Evolutionary conservation across 2,329 filamentous ascomycete genomes (phyloP), one percentile per base, ranked within the genome.

Genomic region (Aspergillus tubingensis): DNA sequence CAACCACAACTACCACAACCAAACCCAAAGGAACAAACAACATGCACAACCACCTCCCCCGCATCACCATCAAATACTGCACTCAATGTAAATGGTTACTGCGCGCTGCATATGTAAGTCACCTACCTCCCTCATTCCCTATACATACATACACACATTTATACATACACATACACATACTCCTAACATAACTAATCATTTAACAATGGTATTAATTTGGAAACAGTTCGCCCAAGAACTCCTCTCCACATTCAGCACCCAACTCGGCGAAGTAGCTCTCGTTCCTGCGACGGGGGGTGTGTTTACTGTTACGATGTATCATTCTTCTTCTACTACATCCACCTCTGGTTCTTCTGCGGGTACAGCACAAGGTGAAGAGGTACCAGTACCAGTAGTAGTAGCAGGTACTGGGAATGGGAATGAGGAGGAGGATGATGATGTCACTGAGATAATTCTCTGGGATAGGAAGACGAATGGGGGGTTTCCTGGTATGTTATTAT

Each of bases 21-120:
- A 41, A 58, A 41, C 36, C 21, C 23, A 52, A n/a, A n/a, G 49
- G 32, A 48, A 47, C 32, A 10, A 38, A 54, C 41, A 57, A 63
- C 36, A 51, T 52, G 8, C 43, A 52, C 58, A 64, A 48, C 67
- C 75, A 77, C 25, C 79, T 91, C 10, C 92, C 92, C 3, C 86
- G 92, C 49, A 83, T 97, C 56, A 88, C 88, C n/a, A 96, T 97
- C 71, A 86, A 89, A 67, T 97, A 91, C 79, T 97, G 93, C 80
- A 96, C 91, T 0, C 92, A 96, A 79, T 97, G 92, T 78, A 91
- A 91, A 79, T 96, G 92, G 92, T 91, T 95, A 85, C 80, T 96
- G 10, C 82, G 92, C 62, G 91, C 92, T 38, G 91, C 91, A 67
- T 96, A 95, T 77, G 91, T 94, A 85, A 68, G 85, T 69, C 30